A percentile compares a stretch with the other conserved stretches of the same genome.
Conservation (phyloP, 306 rosid species). For the Vicia sativa region DNA sequence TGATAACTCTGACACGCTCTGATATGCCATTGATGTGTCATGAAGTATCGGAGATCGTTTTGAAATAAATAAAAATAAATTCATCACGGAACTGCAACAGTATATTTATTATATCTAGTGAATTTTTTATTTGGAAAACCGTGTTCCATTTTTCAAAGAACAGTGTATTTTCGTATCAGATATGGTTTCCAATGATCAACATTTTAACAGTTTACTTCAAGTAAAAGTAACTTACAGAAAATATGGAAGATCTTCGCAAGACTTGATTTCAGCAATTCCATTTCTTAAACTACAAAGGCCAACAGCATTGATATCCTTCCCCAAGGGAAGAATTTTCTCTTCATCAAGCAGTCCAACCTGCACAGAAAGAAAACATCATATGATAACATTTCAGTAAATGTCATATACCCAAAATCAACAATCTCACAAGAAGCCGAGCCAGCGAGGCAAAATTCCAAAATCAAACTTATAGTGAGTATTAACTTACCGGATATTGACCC, state of each 20-base stretch:
- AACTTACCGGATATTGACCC: conserved; percentile 80
- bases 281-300: conserved; percentile 65
- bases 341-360: conserved; percentile 90
- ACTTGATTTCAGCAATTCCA: conserved; percentile 76
- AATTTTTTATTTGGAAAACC: not conserved
- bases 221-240: conserved; percentile 67
- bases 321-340: conserved; percentile 88
- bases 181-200: conserved; percentile 22
- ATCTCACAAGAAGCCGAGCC: conserved; percentile 3
- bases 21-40: not conserved
- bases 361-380: conserved; percentile 39
- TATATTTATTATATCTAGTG: not conserved
- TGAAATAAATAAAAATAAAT: not conserved
- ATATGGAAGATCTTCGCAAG: conserved; percentile 80
- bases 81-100: not conserved
- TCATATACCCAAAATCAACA: conserved; percentile 21
- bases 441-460: conserved; percentile 26
- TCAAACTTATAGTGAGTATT: conserved; percentile 24
- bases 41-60: not conserved
- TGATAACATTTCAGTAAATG: conserved; percentile 32
- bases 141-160: not conserved
- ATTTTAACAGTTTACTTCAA: conserved; percentile 19
- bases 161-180: not conserved
- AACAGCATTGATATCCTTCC: conserved; percentile 79
- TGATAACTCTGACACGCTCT: not conserved